Conservation (phyloP, 306 rosid genomes). For the Echinosophora koreensis region DNA sequence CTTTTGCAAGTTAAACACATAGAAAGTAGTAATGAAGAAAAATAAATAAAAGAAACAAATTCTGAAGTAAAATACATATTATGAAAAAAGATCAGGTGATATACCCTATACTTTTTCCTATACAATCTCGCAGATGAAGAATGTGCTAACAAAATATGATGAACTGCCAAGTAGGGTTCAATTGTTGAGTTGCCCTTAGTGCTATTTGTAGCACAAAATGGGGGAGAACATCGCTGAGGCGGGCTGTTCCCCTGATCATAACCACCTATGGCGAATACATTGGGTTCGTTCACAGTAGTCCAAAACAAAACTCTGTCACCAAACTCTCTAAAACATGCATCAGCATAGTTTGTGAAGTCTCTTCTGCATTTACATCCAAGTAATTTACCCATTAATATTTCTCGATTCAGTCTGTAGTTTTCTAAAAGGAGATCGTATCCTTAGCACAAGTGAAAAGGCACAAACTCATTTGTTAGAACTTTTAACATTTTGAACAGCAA, state of each 20-base stretch:
- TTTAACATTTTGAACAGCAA: background rate
- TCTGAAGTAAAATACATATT: background rate
- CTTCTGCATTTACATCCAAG: constrained; percentile 59
- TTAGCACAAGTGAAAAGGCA: background rate
- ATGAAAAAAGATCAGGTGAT: background rate
- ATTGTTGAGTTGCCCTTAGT: constrained; percentile 64
- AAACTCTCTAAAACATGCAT: constrained; percentile 77
- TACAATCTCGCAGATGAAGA: constrained; percentile 70
- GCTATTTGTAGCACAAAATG: constrained; percentile 54
- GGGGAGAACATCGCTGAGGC: constrained; percentile 68
- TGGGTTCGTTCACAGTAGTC: constrained; percentile 74
- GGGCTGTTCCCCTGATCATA: constrained; percentile 60
- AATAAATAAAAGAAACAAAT: background rate
- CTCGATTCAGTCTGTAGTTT: background rate
- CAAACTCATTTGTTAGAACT: background rate
- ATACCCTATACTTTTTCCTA: constrained; percentile 57
- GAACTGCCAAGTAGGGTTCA: constrained; percentile 71
- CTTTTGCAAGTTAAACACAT: background rate
- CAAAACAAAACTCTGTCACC: constrained; percentile 78
- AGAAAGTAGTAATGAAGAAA: background rate
- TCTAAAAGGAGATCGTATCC: background rate
- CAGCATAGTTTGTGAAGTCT: constrained; percentile 76
- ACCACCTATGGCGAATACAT: constrained; percentile 53
- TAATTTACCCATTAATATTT: background rate
- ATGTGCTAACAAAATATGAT: constrained; percentile 76